Percentiles rank a stretch among this genome's conserved stretches.
Conservation (phyloP, 805 yeast species). For the Metschnikowia noctiluminum region DNA sequence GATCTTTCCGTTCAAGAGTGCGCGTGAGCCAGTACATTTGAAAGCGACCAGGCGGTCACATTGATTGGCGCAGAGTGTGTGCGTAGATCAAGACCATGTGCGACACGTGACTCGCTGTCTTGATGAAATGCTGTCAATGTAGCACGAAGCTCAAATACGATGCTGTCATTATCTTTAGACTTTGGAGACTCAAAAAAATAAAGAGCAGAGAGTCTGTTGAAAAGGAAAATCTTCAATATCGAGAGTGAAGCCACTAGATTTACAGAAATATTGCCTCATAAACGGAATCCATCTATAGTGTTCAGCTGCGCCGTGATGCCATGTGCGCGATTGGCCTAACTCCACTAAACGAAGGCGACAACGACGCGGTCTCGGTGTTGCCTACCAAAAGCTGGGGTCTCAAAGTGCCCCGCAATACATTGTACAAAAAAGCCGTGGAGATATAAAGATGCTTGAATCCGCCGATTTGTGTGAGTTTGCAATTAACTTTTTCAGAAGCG, state of each 20-base stretch:
- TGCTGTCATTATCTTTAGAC: too few relatives aligned
- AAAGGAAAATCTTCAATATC: too few relatives aligned
- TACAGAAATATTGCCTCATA: too few relatives aligned
- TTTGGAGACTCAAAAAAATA: too few relatives aligned
- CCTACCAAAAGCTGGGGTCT: background rate
- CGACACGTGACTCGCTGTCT: too few relatives aligned
- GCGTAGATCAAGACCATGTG: background rate
- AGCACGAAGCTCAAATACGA: too few relatives aligned
- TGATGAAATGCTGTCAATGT: too few relatives aligned
- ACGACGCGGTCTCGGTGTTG: conserved; percentile 7
- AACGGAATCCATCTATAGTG: background rate
- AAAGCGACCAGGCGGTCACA: background rate
- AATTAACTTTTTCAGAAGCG: too few relatives aligned
- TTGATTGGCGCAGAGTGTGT: background rate
- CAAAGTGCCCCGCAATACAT: conserved; percentile 5
- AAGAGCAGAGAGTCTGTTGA: too few relatives aligned
- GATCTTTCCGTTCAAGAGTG: conserved; percentile 6
- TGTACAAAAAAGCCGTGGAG: background rate
- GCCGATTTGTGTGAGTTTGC: background rate
- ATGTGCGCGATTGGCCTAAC: background rate
- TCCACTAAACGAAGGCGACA: conserved; percentile 10
- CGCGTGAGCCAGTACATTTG: background rate
- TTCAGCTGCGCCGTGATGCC: background rate
- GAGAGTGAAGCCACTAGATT: too few relatives aligned
- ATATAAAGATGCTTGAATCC: background rate